A percentile compares a stretch with the other conserved stretches of the same genome.
Evolutionary conservation across 1,139 yeast species (phyloP).

Genomic region (Blastobotrys apis): DNA sequence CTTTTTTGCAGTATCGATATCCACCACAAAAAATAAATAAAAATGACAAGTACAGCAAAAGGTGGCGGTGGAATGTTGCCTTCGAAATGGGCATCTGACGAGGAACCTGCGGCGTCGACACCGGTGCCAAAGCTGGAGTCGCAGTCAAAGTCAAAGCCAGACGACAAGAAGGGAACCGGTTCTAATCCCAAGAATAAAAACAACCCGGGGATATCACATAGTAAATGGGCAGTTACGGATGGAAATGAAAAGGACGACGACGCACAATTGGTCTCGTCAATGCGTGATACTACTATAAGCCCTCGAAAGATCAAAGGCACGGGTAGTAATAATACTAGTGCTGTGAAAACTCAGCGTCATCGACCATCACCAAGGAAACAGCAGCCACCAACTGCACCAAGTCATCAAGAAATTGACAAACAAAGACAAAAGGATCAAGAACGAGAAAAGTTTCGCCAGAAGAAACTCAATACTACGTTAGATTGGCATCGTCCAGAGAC

Average conservation of each 20-base stretch:
- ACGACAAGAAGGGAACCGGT: not conserved
- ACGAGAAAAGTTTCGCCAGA: slow-evolving; percentile 8
- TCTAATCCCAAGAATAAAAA: too few species aligned
- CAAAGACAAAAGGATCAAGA: slow-evolving; percentile 5
- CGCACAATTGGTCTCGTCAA: too few species aligned
- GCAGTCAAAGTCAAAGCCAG: not conserved
- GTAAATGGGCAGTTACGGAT: slow-evolving; percentile 3
- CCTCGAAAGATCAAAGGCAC: not conserved
- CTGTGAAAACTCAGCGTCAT: not conserved
- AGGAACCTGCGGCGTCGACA: too few species aligned
- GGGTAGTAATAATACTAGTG: not conserved
- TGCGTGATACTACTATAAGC: not conserved
- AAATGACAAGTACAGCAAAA: slow-evolving; percentile 5
- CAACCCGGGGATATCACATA: not conserved
- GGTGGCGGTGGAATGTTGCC: slow-evolving; percentile 11
- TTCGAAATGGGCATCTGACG: slow-evolving; percentile 18
- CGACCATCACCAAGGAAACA: not conserved
- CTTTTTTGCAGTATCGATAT: not conserved
- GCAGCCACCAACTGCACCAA: not conserved
- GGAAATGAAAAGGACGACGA: not conserved
- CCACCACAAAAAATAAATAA: not conserved
- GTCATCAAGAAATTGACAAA: not conserved
- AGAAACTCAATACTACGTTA: slow-evolving; percentile 1
- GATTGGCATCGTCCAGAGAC: not conserved
- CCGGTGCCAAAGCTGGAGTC: not conserved